These are phyloP conservation scores for Myriangium duriaei DNA, from an alignment of 2,329 filamentous ascomycete species.

Conservation along the genomic window DNA sequence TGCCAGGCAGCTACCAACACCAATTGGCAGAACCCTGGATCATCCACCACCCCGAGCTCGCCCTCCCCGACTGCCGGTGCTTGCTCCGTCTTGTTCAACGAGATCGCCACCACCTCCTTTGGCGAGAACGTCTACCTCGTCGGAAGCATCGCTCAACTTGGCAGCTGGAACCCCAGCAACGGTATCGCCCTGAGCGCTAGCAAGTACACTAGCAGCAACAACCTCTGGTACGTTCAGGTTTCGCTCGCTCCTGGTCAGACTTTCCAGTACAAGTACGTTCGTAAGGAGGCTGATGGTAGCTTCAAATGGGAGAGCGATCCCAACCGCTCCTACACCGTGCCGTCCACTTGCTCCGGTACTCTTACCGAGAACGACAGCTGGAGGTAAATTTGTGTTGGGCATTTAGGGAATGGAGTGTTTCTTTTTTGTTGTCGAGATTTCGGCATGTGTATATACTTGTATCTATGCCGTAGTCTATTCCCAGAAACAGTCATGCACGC, in stretches of 20 bases:
- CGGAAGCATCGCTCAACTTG: slow-evolving; percentile 46
- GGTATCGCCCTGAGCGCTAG: slow-evolving; percentile 45
- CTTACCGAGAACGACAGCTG: slow-evolving; percentile 28
- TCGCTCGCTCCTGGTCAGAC: slow-evolving; percentile 40
- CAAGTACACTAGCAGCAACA: slow-evolving; percentile 45
- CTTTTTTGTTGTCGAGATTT: no score
- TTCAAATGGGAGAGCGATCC: slow-evolving; percentile 51
- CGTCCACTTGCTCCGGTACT: slow-evolving; percentile 23
- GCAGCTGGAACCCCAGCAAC: slow-evolving; percentile 41
- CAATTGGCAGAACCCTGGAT: slow-evolving; percentile 19
- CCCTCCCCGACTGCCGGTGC: slow-evolving; percentile 9
- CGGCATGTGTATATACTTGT: no score
- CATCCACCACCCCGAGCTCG: slow-evolving; percentile 15
- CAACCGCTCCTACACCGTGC: slow-evolving; percentile 24
- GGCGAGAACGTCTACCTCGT: slow-evolving; percentile 54
- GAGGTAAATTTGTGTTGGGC: no score
- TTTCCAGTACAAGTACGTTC: slow-evolving; percentile 57
- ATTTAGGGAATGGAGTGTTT: no score
- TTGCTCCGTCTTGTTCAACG: slow-evolving; percentile 47
- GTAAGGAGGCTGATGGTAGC: slow-evolving; percentile 39
- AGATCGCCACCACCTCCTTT: slow-evolving; percentile 41
- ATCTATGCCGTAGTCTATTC: no score
- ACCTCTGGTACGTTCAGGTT: slow-evolving; percentile 47
- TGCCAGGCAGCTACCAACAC: slow-evolving; percentile 21
- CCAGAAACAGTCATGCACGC: no score